Base-by-base conservation (phyloP, 2,329 filamentous ascomycete genomes). In the Fusarium staphyleae region DNA sequence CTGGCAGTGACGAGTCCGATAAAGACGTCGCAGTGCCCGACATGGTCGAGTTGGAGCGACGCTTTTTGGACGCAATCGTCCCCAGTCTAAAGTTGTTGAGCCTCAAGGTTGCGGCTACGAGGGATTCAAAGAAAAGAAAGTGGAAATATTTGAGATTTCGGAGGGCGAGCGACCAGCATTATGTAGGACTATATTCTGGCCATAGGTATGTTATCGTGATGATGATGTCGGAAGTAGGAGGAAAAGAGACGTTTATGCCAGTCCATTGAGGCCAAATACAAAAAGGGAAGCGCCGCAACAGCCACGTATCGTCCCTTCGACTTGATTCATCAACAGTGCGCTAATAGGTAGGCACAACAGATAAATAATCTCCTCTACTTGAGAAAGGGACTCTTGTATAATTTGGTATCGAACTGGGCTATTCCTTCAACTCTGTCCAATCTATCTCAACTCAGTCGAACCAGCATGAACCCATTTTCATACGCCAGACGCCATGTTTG, bases 401-500 rank as follows among this genome's bases (percentile, higher is more conserved):
- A 55, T 13, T 59, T 65, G 65, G 57, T 64, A 68, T 68, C 54
- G 65, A 62, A 50, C 48, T 52, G 57, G 51, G 52, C 39, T 60
- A 29, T 48, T 24, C 51, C 52, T 39, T 60, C 42, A 54, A 62
- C 40, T 34, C 52, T 59, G 53, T 50, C 37, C 40, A 51, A 44
- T 63, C 65, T 64, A 62, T 55, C 54, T 60, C 41, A 57, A 52
- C 49, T 65, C 63, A 62, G 54, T 62, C 53, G 62, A 63, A 60
- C 57, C 44, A 52, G 58, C 52, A 54, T 49, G 43, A 46, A 61
- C 56, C 55, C 55, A 40, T 63, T 58, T 60, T 56, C 12, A 56
- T 66, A 57, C 66, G 62, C 66, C 66, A 46, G 53, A 68, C 66
- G 66, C 66, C 66, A 49, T 49, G 22, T 58, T 43, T 58, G 42